Conservation (phyloP, 352 stramenopile genomes). For the Phytophthora pluvialis region DNA sequence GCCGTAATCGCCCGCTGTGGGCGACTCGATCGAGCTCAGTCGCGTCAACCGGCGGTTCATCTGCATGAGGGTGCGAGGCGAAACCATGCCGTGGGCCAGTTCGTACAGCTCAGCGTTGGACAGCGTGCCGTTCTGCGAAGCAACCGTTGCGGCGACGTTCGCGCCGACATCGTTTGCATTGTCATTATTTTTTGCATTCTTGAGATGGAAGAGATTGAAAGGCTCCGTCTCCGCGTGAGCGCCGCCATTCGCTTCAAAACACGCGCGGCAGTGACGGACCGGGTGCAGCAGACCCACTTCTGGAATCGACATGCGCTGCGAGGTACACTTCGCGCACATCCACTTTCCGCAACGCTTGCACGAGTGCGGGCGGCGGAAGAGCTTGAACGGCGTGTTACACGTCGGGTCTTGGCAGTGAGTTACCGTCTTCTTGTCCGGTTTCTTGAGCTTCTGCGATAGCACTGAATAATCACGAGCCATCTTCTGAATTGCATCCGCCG, state of each 20-base stretch:
- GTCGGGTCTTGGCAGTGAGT: slow-evolving; percentile 77
- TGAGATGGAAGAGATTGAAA: slow-evolving; percentile 65
- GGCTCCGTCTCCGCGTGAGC: slow-evolving; percentile 71
- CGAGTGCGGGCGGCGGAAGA: slow-evolving; percentile 81
- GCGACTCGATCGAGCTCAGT: slow-evolving; percentile 80
- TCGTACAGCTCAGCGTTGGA: slow-evolving; percentile 85
- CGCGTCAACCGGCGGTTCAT: slow-evolving; percentile 72
- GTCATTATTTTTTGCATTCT: slow-evolving; percentile 8
- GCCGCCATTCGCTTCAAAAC: slow-evolving; percentile 75
- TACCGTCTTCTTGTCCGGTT: slow-evolving; percentile 84
- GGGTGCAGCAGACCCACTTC: slow-evolving; percentile 79
- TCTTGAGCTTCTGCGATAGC: slow-evolving; percentile 75
- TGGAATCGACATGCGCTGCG: slow-evolving; percentile 80
- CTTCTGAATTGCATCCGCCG: slow-evolving; percentile 67
- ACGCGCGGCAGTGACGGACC: slow-evolving; percentile 80
- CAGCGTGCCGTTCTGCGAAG: slow-evolving; percentile 37
- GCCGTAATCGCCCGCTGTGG: slow-evolving; percentile 43
- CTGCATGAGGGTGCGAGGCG: slow-evolving; percentile 66
- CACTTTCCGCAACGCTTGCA: slow-evolving; percentile 88
- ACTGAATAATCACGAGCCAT: slow-evolving; percentile 71
- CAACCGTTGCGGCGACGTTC: slow-evolving; percentile 20
- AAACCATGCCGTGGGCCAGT: slow-evolving; percentile 79
- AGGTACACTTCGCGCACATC: slow-evolving; percentile 87
- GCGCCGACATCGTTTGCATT: slow-evolving; percentile 15
- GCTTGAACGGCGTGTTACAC: slow-evolving; percentile 80